Evolutionary conservation across 2,329 filamentous ascomycete species (phyloP), one percentile per base, ranked within the genome.

Genomic region (Cladosporium sp.): DNA sequence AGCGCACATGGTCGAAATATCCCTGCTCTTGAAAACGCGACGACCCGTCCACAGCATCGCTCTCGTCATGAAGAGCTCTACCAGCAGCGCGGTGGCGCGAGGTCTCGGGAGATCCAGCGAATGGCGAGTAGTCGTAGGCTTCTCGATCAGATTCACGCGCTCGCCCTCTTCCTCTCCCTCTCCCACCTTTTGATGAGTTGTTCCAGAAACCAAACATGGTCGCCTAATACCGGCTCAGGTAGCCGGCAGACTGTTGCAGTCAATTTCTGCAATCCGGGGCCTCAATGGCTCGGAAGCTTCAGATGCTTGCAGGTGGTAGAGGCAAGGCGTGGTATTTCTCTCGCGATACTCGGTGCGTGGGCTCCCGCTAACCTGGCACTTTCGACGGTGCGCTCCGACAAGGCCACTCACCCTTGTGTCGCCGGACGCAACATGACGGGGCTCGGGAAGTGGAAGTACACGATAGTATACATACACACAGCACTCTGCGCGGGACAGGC

Each of bases 21-120:
- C 50, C 29, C 32, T 29, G 17, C 34, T 47, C 19, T 22, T 48
- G 36, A 11, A 22, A 48, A 13, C 13, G 44, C n/a, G 27, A 24
- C 15, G 44, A 30, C 27, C 44, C 52, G 19, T 56, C 36, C 17
- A 27, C 37, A 5, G 13, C 47, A 51, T 60, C 49, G 8, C 55
- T 50, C 22, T 51, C 55, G 19, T 55, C 24, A 13, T 47, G 24
- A 20, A 37, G 11, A 47, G 43, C 55, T 45, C 55, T 54, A 13
- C 57, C 61, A 2, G 58, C 56, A 4, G 51, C 55, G 17, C 63
- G 61, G 37, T 59, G 41, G 41, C 61, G 56, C 40, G 61, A 55
- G 47, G 55, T 53, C 51, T 63, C 62, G 40, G 61, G 60, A 18
- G 61, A 60, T 12, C 38, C 45, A 27, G 54, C 36, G 37, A 59